These are phyloP conservation scores for Salvia sclarea DNA, from an alignment of 305 asterid genomes.

Conservation along the genomic window DNA sequence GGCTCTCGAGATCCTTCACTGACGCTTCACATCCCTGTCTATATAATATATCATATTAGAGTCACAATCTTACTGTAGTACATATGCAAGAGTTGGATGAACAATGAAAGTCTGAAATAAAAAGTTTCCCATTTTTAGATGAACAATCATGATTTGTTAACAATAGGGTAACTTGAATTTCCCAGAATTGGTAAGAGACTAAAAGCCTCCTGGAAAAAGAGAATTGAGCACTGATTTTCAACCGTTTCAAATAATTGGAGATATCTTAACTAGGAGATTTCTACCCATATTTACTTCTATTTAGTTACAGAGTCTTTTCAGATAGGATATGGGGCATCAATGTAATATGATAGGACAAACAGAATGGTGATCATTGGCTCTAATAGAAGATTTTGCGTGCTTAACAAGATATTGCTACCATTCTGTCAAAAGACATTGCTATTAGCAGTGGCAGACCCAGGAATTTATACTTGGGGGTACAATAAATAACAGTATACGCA, in stretches of 20 bases:
- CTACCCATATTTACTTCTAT: slow-evolving; percentile 9
- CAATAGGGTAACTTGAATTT: slow-evolving; percentile 13
- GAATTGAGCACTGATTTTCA: not conserved
- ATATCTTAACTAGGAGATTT: not conserved
- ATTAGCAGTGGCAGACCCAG: too few relatives aligned
- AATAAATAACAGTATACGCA: too few relatives aligned
- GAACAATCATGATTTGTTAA: slow-evolving; percentile 10
- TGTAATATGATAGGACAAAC: not conserved
- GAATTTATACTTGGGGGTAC: too few relatives aligned
- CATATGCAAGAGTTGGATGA: slow-evolving; percentile 20
- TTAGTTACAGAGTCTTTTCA: slow-evolving; percentile 5
- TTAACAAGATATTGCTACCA: slow-evolving; percentile 4
- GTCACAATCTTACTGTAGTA: slow-evolving; percentile 38
- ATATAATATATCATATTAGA: slow-evolving; percentile 47
- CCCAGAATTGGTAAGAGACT: not conserved
- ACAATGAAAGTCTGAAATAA: not conserved
- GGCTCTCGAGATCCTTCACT: slow-evolving; percentile 72
- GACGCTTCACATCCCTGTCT: slow-evolving; percentile 92
- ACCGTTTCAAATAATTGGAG: not conserved
- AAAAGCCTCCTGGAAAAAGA: not conserved
- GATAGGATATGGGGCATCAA: slow-evolving; percentile 2
- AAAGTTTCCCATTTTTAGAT: not conserved
- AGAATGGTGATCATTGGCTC: not conserved
- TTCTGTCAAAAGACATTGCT: slow-evolving; percentile 2
- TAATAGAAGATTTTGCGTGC: not conserved